These are phyloP conservation scores for Solanum dulcamara DNA, from an alignment of 257 asterid genomes.

Conservation along the genomic window DNA sequence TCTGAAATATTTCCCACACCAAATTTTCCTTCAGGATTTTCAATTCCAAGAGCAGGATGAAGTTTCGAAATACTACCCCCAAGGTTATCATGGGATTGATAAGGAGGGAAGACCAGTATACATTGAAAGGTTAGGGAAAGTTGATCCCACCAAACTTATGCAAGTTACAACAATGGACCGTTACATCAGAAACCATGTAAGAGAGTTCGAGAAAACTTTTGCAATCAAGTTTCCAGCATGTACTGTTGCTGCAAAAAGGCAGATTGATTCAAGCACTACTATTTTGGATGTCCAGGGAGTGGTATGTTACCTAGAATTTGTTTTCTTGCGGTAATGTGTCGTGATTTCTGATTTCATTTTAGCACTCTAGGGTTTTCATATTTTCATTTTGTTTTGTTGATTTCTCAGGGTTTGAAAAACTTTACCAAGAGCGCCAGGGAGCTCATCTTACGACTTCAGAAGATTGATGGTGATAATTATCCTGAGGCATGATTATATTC, in stretches of 20 bases:
- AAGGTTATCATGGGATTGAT: constrained; percentile 82
- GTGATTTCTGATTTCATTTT: background rate
- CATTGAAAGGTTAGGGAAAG: constrained; percentile 81
- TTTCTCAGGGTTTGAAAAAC: constrained; percentile 60
- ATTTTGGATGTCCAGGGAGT: constrained; percentile 83
- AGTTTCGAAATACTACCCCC: constrained; percentile 66
- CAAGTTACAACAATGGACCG: constrained; percentile 80
- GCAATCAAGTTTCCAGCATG: constrained; percentile 79
- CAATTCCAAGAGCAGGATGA: constrained; percentile 64
- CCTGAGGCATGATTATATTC: constrained; percentile 52
- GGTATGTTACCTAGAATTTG: constrained; percentile 33
- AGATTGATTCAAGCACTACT: constrained; percentile 79
- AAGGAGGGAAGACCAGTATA: constrained; percentile 81
- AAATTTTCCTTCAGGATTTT: constrained; percentile 43
- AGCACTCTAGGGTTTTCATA: background rate
- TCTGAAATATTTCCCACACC: background rate
- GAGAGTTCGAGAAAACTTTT: constrained; percentile 68
- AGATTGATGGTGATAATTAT: constrained; percentile 83
- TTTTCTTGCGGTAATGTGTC: background rate
- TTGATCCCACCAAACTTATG: constrained; percentile 68
- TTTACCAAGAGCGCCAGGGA: constrained; percentile 66
- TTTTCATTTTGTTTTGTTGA: constrained; percentile 6
- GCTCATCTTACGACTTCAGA: constrained; percentile 64
- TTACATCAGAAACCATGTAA: constrained; percentile 60
- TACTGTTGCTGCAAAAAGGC: constrained; percentile 74